Evolutionary conservation across 192 early-diverging fungal species (phyloP).

Genomic region (Powellomyces hirtus): DNA sequence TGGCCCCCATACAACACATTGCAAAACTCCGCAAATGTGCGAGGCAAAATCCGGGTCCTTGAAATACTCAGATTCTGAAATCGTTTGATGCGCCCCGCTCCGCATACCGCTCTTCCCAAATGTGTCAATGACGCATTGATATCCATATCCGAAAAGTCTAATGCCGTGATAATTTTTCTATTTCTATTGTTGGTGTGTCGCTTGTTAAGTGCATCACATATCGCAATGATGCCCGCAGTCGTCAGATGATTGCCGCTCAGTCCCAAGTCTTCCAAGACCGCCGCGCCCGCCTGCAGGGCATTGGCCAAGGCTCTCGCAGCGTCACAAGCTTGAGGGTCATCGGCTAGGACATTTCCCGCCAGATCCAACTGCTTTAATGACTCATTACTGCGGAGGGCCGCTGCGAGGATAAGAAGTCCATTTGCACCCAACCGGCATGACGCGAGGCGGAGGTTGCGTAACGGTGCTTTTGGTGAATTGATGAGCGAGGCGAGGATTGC

Average conservation of each 20-base stretch:
- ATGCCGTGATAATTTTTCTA: background rate
- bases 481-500: background rate
- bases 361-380: background rate
- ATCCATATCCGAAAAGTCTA: conserved; percentile 12
- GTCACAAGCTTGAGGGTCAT: background rate
- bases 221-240: background rate
- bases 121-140: conserved; percentile 4
- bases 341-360: background rate
- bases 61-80: background rate
- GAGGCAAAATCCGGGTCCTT: background rate
- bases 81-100: background rate
- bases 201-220: background rate
- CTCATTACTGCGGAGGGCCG: background rate
- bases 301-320: conserved; percentile 1
- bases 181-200: no score
- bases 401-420: background rate
- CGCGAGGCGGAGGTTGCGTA: background rate
- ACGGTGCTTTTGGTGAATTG: background rate
- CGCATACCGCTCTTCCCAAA: background rate
- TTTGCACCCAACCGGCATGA: background rate
- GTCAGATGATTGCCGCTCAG: conserved; percentile 9
- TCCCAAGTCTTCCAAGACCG: background rate
- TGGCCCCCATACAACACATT: background rate
- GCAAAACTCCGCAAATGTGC: conserved; percentile 1
- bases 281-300: background rate